Evolutionary conservation across 1,284 basidiomycete genomes (phyloP), one percentile per base, ranked within the genome.

Genomic region (Cryptococcus sp.): DNA sequence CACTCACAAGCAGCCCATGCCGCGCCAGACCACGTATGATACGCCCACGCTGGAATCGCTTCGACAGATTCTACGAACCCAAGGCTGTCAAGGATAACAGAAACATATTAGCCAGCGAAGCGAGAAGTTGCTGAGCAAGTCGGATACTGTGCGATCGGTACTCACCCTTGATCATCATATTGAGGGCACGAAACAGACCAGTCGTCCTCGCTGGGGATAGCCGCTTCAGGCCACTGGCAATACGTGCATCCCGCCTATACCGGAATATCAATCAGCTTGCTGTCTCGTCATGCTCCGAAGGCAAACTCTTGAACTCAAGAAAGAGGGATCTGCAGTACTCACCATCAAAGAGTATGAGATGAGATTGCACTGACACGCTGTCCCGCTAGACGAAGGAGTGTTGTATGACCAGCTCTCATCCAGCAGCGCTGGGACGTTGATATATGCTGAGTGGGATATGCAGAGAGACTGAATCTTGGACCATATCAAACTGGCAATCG

Each of bases 391-490:
- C 46, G 39, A 46, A 3, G 64, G 61, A 16, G 62, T 22, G 37
- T 64, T 68, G 41, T 70, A 70, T 13, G 55, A 55, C 54, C 56
- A 70, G 2, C 62, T 58, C 2, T 51, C 11, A 39, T 68, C 65
- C 3, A 59, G 40, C 17, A 70, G 44, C 3, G 69, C 63, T 1
- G 69, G 69, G 8, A 70, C 69, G 41, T 70, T 70, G 50, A 70
- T 61, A 37, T 52, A 65, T 34, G 52, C 45, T 3, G 52, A 45
- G 2, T 41, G 16, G 5, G 63, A 46, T 11, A 70, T 34, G 47
- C 69, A 70, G n/a, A 70, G 61, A 15, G 69, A 65, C 52, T 68
- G 69, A 7, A 70, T 49, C 29, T 65, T 68, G 4, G 67, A 59
- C 69, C 69, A 70, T 22, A 57, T 47, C 23, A 37, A 29, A 44